Evolutionary conservation across 192 early-diverging fungal genomes (phyloP).

Genomic region (Podila minutissima): DNA sequence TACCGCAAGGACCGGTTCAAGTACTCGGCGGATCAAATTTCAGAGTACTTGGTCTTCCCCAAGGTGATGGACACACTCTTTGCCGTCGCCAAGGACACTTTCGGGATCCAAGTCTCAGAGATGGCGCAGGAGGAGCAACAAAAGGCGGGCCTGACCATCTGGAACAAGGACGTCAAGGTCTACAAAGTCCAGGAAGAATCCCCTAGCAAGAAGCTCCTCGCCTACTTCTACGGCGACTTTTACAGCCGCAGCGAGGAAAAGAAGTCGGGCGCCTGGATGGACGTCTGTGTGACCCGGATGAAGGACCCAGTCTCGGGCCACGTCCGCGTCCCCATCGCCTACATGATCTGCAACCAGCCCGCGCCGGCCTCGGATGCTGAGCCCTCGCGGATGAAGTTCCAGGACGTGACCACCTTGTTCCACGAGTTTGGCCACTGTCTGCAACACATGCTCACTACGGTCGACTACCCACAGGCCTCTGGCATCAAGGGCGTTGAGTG

Average conservation of each 20-base stretch:
- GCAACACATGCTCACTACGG: constrained; percentile 68
- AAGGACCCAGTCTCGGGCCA: constrained; percentile 43
- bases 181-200: constrained; percentile 61
- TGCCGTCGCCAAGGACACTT: constrained; percentile 58
- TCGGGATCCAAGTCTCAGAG: constrained; percentile 60
- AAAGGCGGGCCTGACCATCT: constrained; percentile 51
- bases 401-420: constrained; percentile 69
- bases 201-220: constrained; percentile 44
- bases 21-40: constrained; percentile 63
- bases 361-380: constrained; percentile 48
- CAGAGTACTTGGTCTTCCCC: constrained; percentile 65
- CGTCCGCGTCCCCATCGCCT: constrained; percentile 63
- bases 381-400: constrained; percentile 66
- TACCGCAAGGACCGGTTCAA: constrained; percentile 63
- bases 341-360: constrained; percentile 69
- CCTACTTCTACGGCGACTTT: constrained; percentile 74
- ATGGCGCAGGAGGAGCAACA: constrained; percentile 44
- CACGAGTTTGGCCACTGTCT: constrained; percentile 74
- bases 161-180: constrained; percentile 68
- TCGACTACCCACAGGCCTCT: constrained; percentile 66
- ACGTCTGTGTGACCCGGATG: constrained; percentile 58
- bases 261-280: constrained; percentile 69
- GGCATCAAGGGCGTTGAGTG: constrained; percentile 73
- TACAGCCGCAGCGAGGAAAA: constrained; percentile 64
- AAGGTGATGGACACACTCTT: constrained; percentile 65